Percentiles rank a stretch among this genome's conserved stretches.
Conservation (phyloP, 352 stramenopile genomes). For the Peronospora belbahrii region DNA sequence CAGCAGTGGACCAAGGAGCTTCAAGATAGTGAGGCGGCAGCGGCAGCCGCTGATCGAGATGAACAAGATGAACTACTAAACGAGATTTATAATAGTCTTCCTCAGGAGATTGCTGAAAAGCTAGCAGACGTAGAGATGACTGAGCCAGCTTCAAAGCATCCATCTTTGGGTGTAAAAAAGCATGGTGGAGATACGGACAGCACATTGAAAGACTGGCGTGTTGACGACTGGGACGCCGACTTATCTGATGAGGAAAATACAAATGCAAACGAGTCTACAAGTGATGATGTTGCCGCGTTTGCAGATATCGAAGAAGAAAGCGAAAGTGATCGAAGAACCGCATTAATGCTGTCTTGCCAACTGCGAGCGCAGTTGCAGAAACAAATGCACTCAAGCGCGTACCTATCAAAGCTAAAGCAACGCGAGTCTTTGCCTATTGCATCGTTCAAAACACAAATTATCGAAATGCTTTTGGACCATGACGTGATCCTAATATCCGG, state of each 20-base stretch:
- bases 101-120: slow-evolving; percentile 43
- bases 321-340: slow-evolving; percentile 14
- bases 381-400: slow-evolving; percentile 29
- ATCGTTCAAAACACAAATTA: slow-evolving; percentile 67
- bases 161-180: slow-evolving; percentile 1
- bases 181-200: neutral
- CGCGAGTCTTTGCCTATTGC: slow-evolving; percentile 74
- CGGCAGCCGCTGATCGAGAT: slow-evolving; percentile 29
- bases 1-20: slow-evolving; percentile 46
- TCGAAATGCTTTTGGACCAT: slow-evolving; percentile 63
- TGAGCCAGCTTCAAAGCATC: neutral
- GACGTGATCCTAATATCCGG: slow-evolving; percentile 93
- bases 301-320: slow-evolving; percentile 13
- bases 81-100: slow-evolving; percentile 40
- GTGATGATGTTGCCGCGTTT: neutral
- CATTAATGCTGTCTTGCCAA: slow-evolving; percentile 24
- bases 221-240: slow-evolving; percentile 72
- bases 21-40: slow-evolving; percentile 28
- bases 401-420: slow-evolving; percentile 34
- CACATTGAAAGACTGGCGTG: slow-evolving; percentile 43
- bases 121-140: slow-evolving; percentile 12
- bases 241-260: slow-evolving; percentile 27
- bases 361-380: slow-evolving; percentile 33
- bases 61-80: slow-evolving; percentile 50
- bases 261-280: slow-evolving; percentile 1